A percentile compares a stretch with the other conserved stretches of the same genome.
Conservation (phyloP, 768 basidiomycete species). For the Suillus cothurnatus region DNA sequence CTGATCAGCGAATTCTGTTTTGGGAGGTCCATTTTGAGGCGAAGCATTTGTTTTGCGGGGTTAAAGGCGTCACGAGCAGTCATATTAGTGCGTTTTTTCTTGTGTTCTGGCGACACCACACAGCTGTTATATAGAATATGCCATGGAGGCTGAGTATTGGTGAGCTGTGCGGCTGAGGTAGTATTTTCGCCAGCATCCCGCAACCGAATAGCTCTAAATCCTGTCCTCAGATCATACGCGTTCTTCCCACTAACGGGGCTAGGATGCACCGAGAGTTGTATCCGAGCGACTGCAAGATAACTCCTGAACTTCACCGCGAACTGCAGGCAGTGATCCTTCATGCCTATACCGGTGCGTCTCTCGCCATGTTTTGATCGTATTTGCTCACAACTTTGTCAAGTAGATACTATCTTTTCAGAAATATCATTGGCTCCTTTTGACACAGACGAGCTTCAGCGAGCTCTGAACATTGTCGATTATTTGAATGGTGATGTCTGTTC, state of each 20-base stretch:
- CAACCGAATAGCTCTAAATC: not conserved
- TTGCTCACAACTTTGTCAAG: not conserved
- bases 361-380: not conserved
- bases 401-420: slow-evolving; percentile 5
- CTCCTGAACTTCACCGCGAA: not conserved
- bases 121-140: slow-evolving; percentile 2
- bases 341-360: not conserved
- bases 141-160: slow-evolving; percentile 1
- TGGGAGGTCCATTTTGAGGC: not conserved
- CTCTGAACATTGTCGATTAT: slow-evolving; percentile 3
- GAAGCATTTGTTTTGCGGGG: not conserved
- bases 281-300: slow-evolving; percentile 1
- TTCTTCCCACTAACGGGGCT: not conserved
- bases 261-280: slow-evolving; percentile 1
- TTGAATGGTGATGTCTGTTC: not conserved
- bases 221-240: too few species aligned
- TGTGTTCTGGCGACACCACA: too few species aligned
- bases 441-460: slow-evolving; percentile 3
- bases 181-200: too few species aligned
- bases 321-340: not conserved
- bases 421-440: slow-evolving; percentile 13
- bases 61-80: not conserved
- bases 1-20: not conserved
- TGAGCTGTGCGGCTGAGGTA: too few species aligned
- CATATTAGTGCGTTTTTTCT: not conserved